Evolutionary conservation across 306 rosid species (phyloP).

Genomic region (Malus orientalis): DNA sequence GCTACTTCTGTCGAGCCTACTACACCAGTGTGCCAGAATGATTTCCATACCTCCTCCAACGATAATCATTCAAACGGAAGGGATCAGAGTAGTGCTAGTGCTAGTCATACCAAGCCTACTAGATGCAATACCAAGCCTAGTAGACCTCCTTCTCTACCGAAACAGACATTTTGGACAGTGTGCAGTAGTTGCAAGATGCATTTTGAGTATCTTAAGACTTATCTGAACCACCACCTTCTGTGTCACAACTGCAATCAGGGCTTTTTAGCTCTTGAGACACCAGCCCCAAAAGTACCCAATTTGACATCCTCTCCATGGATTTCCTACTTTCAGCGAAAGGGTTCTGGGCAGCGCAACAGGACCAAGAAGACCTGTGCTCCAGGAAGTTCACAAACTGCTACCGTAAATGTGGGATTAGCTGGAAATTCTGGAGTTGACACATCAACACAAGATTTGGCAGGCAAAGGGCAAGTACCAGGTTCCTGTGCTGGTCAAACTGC

Average conservation of each 20-base stretch:
- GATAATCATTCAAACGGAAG: not conserved
- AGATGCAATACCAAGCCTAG: conserved; percentile 11
- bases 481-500: conserved; percentile 36
- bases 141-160: conserved; percentile 11
- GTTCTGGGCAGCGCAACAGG: conserved; percentile 23
- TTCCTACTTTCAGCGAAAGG: conserved; percentile 23
- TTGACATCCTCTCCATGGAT: conserved; percentile 24
- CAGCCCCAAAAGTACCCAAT: conserved; percentile 23
- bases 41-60: not conserved
- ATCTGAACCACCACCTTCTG: conserved; percentile 28
- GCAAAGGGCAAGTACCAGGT: conserved; percentile 13
- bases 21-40: no score
- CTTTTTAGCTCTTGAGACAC: conserved; percentile 51
- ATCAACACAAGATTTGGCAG: conserved; percentile 20
- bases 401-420: conserved; percentile 12
- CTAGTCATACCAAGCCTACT: no score
- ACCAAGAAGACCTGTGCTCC: conserved; percentile 22
- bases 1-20: no score
- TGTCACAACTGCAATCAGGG: conserved; percentile 40
- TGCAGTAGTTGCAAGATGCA: conserved; percentile 48
- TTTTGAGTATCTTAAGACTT: conserved; percentile 43
- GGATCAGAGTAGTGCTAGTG: conserved; percentile 21
- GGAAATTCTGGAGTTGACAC: conserved; percentile 13
- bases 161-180: conserved; percentile 64
- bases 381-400: conserved; percentile 27